Evolutionary conservation across 176 grass and related monocot genomes (phyloP).

Genomic region (Oryza glumipatula): DNA sequence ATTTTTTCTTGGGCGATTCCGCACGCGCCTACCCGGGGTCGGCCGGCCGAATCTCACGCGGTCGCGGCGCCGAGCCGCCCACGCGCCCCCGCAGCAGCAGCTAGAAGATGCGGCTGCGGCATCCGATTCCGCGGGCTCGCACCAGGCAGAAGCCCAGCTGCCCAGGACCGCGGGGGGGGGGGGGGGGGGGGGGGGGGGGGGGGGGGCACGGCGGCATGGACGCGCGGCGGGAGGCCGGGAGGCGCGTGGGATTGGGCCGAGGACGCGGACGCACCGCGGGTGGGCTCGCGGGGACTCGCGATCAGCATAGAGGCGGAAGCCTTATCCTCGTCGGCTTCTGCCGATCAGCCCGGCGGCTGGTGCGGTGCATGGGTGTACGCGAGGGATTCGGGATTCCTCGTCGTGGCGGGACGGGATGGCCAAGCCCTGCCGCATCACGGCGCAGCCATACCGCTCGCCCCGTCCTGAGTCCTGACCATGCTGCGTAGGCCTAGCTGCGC

Average conservation of each 20-base stretch:
- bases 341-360: background rate
- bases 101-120: background rate
- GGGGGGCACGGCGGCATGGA: too few species aligned
- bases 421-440: constrained; percentile 25
- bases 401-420: constrained; percentile 40
- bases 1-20: background rate
- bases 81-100: background rate
- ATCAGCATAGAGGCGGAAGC: background rate
- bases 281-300: background rate
- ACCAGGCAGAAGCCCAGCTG: background rate
- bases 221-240: background rate
- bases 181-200: too few species aligned
- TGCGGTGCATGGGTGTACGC: background rate
- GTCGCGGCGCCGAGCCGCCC: background rate
- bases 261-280: background rate
- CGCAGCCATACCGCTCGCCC: constrained; percentile 34
- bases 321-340: background rate
- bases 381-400: background rate
- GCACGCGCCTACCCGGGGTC: constrained; percentile 5
- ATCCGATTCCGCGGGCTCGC: background rate
- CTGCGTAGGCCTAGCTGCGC: background rate
- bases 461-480: background rate
- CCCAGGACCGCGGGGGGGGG: background rate
- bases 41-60: constrained; percentile 28
- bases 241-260: background rate